phyloP scores from a whole-genome alignment of 805 yeast genomes.

The Alloascoidea hylecoeti region DNA sequence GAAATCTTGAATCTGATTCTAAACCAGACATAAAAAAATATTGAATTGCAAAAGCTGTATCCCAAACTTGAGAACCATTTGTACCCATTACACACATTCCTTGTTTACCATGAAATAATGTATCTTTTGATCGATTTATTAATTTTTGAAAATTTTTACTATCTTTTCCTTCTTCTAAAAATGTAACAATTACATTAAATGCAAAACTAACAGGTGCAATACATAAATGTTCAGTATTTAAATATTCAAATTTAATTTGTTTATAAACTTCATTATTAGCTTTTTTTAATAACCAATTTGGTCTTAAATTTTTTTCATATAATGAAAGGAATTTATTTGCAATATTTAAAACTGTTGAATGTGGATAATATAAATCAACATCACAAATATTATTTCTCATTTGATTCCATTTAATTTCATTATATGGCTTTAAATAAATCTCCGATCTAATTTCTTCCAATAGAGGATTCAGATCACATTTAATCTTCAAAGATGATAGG shows the following conservation, averaged over 20 bases:
- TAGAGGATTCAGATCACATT: constrained; percentile 50
- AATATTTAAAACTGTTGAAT: constrained; percentile 48
- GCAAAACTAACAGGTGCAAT: constrained; percentile 94
- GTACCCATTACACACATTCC: constrained; percentile 96
- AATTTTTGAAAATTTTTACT: constrained; percentile 45
- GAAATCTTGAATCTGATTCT: constrained; percentile 53
- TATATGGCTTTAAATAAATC: constrained; percentile 57
- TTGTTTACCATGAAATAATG: constrained; percentile 70
- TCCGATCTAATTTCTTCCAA: constrained; percentile 58
- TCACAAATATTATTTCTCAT: constrained; percentile 83
- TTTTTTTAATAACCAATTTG: constrained; percentile 48
- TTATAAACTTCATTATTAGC: constrained; percentile 42
- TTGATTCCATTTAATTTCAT: constrained; percentile 46
- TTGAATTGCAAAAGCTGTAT: constrained; percentile 82
- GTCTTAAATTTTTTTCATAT: constrained; percentile 66
- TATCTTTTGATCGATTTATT: constrained; percentile 54
- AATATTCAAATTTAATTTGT: constrained; percentile 56
- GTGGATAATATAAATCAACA: constrained; percentile 90
- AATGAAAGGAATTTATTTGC: constrained; percentile 43
- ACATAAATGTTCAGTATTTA: constrained; percentile 67
- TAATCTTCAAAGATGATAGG: constrained; percentile 38
- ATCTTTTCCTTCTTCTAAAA: constrained; percentile 52
- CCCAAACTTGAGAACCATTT: constrained; percentile 97
- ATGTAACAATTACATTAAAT: constrained; percentile 62
- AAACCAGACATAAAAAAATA: constrained; percentile 69